Conservation (phyloP, 805 yeast genomes). For the Myxozyma monticola region DNA sequence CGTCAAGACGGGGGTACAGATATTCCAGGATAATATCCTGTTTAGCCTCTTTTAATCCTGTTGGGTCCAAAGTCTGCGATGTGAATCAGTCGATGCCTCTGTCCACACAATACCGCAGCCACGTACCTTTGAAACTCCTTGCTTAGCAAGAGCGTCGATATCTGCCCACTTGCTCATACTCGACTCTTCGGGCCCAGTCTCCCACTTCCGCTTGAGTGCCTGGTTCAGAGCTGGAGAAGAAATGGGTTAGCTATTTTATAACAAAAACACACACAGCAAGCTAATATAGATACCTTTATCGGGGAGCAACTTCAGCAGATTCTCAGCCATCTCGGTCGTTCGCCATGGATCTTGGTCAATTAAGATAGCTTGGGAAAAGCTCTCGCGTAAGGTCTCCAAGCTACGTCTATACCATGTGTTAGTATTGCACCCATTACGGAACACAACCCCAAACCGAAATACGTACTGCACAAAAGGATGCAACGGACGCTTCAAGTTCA, state of each 20-base stretch:
- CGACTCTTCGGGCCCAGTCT: constrained; percentile 49
- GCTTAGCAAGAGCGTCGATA: constrained; percentile 48
- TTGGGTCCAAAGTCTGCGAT: constrained; percentile 47
- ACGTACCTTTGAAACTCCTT: constrained; percentile 36
- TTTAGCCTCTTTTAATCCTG: constrained; percentile 62
- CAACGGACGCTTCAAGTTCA: constrained; percentile 69
- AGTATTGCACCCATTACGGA: not conserved
- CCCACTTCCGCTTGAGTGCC: constrained; percentile 63
- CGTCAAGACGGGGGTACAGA: constrained; percentile 88
- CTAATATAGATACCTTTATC: constrained; percentile 50
- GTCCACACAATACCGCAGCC: not conserved
- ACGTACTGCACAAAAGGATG: constrained; percentile 68
- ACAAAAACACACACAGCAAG: constrained; percentile 22
- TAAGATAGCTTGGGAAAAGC: constrained; percentile 65
- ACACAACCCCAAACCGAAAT: too few species aligned
- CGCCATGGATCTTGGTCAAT: constrained; percentile 89
- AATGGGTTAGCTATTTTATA: not conserved
- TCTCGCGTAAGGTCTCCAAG: constrained; percentile 60
- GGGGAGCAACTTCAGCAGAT: constrained; percentile 62
- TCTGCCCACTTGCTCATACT: constrained; percentile 78
- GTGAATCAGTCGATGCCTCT: not conserved
- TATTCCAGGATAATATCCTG: constrained; percentile 79
- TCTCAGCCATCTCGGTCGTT: constrained; percentile 52
- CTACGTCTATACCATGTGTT: constrained; percentile 57
- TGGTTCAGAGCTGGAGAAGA: constrained; percentile 39